phyloP scores from a whole-genome alignment of 768 basidiomycete species.

The Tricholoma hemisulphureum region DNA sequence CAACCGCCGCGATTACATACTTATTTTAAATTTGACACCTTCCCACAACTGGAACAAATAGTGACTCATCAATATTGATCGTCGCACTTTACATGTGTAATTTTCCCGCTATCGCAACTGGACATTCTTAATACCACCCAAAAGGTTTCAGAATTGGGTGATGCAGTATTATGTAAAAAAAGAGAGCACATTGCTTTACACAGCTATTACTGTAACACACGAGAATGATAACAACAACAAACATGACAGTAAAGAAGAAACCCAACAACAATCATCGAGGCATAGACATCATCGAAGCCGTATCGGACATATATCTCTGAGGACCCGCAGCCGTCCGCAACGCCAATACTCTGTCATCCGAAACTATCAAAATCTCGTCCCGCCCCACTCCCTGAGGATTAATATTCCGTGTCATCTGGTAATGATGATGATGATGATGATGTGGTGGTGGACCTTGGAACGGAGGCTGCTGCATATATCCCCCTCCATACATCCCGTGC shows the following conservation, averaged over 20 bases:
- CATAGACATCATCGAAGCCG: conserved; percentile 43
- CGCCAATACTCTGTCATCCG: conserved; percentile 81
- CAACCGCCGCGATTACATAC: background rate
- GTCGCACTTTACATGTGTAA: too few species aligned
- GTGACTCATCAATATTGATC: too few species aligned
- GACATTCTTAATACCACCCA: too few species aligned
- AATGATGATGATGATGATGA: background rate
- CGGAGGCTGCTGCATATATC: conserved; percentile 9
- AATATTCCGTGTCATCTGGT: background rate
- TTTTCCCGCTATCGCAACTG: too few species aligned
- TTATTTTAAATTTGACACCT: background rate
- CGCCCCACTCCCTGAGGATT: conserved; percentile 51
- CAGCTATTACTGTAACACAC: background rate
- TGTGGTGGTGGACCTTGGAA: conserved; percentile 27
- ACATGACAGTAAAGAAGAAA: conserved; percentile 6
- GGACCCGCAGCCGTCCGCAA: conserved; percentile 50
- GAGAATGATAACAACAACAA: conserved; percentile 7
- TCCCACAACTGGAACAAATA: background rate
- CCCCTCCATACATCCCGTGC: conserved; percentile 27
- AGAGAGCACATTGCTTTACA: too few species aligned
- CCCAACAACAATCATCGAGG: too few species aligned
- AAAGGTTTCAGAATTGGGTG: too few species aligned
- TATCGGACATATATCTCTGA: conserved; percentile 42
- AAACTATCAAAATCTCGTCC: conserved; percentile 87
- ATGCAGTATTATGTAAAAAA: too few species aligned